A percentile compares a stretch with the other conserved stretches of the same genome.
These are phyloP conservation scores for Macadamia integrifolia DNA, from an alignment of 164 flowering plant genomes.

Conservation along the genomic window DNA sequence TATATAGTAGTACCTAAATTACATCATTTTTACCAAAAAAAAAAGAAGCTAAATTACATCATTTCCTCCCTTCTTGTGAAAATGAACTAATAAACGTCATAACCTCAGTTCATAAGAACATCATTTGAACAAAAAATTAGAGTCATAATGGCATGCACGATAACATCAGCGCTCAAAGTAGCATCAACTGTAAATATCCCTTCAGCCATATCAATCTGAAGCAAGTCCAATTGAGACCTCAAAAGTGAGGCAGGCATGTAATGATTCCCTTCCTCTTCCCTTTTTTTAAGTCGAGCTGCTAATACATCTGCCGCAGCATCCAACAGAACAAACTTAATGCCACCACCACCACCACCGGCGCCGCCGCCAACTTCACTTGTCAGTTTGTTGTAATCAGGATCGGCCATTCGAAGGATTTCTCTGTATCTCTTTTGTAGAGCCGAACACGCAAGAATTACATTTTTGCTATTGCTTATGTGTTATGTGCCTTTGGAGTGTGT, in stretches of 20 bases:
- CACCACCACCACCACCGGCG: slow-evolving; percentile 18
- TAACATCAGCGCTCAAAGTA: slow-evolving; percentile 40
- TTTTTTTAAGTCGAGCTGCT: slow-evolving; percentile 46
- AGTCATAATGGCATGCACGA: slow-evolving; percentile 35
- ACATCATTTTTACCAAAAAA: no score
- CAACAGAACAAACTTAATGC: slow-evolving; percentile 65
- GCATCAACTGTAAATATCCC: slow-evolving; percentile 64
- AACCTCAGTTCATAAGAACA: no score
- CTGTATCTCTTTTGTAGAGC: slow-evolving; percentile 67
- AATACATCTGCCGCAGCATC: slow-evolving; percentile 55
- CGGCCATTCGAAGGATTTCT: slow-evolving; percentile 68
- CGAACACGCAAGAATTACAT: slow-evolving; percentile 65
- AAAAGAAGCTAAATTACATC: no score
- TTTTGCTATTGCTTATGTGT: slow-evolving; percentile 15
- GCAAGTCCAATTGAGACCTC: slow-evolving; percentile 72
- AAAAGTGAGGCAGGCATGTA: slow-evolving; percentile 75
- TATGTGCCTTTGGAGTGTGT: slow-evolving; percentile 28
- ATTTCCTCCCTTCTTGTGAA: no score
- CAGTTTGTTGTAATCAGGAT: slow-evolving; percentile 25
- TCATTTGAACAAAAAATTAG: slow-evolving; percentile 3
- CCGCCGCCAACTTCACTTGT: no score
- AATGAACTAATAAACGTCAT: no score
- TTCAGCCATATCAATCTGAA: slow-evolving; percentile 65
- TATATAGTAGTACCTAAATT: no score
- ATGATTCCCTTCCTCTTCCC: slow-evolving; percentile 76